Conservation (phyloP, 495 filamentous ascomycete genomes). For the Amphirosellinia nigrospora region DNA sequence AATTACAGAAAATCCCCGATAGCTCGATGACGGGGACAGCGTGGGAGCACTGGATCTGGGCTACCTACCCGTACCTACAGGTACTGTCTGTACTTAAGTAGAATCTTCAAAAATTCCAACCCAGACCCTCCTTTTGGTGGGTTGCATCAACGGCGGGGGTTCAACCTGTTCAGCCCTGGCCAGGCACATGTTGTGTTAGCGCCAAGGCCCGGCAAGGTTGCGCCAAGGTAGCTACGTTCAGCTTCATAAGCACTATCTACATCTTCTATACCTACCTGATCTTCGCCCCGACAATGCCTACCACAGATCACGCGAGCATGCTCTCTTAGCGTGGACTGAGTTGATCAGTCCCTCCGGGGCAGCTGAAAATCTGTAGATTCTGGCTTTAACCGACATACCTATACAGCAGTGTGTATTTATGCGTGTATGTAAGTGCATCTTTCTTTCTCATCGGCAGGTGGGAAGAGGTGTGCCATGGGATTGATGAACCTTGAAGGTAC, state of each 20-base stretch:
- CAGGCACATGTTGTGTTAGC: conserved; percentile 20
- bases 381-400: neutral
- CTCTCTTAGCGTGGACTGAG: neutral
- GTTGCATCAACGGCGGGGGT: conserved; percentile 23
- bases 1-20: conserved; percentile 10
- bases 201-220: conserved; percentile 20
- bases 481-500: no score
- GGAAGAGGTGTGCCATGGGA: neutral
- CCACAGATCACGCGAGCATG: conserved; percentile 25
- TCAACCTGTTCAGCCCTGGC: conserved; percentile 26
- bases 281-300: neutral
- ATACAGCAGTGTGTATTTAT: neutral
- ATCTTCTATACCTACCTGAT: conserved; percentile 1
- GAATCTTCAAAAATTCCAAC: neutral
- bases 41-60: neutral
- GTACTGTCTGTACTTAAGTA: no score
- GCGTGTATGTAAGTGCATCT: neutral
- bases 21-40: conserved; percentile 4
- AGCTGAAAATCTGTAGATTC: neutral
- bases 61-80: neutral
- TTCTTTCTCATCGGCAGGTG: neutral
- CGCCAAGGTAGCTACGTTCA: conserved; percentile 23
- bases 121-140: neutral
- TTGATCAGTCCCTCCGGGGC: neutral
- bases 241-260: conserved; percentile 26